These are phyloP conservation scores for Torrubiella hemipterigena DNA, from an alignment of 2,329 filamentous ascomycete genomes.

Conservation along the genomic window DNA sequence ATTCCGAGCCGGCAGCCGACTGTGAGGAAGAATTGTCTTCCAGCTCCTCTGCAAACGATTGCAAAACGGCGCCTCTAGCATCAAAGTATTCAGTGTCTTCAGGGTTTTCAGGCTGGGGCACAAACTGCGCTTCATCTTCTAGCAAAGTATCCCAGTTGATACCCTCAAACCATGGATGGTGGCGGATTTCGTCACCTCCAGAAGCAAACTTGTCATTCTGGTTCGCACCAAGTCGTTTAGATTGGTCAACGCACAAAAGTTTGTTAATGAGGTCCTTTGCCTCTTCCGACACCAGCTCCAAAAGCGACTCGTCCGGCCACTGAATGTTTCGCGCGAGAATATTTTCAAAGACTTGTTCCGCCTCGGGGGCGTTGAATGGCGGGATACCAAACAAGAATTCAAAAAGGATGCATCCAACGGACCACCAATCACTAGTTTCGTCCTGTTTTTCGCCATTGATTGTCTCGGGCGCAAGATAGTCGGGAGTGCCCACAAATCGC, in stretches of 20 bases:
- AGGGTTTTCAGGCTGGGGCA: slow-evolving; percentile 82
- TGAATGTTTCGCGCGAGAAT: slow-evolving; percentile 82
- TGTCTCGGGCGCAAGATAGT: slow-evolving; percentile 93
- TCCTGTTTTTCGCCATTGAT: slow-evolving; percentile 93
- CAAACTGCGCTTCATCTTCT: slow-evolving; percentile 93
- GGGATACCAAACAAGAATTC: slow-evolving; percentile 91
- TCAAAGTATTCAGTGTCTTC: slow-evolving; percentile 99
- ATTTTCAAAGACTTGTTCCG: slow-evolving; percentile 93
- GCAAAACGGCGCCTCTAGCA: slow-evolving; percentile 76
- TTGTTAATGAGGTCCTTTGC: slow-evolving; percentile 92
- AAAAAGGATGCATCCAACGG: slow-evolving; percentile 94
- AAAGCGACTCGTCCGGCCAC: slow-evolving; percentile 78
- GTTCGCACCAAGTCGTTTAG: slow-evolving; percentile 75
- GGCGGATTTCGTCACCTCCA: slow-evolving; percentile 84
- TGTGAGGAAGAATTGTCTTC: slow-evolving; percentile 77
- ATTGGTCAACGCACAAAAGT: slow-evolving; percentile 74
- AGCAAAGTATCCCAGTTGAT: slow-evolving; percentile 83
- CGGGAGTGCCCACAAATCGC: slow-evolving; percentile 90
- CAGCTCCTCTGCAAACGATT: slow-evolving; percentile 87
- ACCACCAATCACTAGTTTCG: slow-evolving; percentile 99
- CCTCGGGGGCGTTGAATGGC: slow-evolving; percentile 81
- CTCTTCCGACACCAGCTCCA: slow-evolving; percentile 63
- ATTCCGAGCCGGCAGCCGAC: slow-evolving; percentile 60
- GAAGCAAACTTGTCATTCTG: slow-evolving; percentile 68
- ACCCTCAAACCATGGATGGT: slow-evolving; percentile 77